Evolutionary conservation across 2,329 filamentous ascomycete genomes (phyloP), one percentile per base, ranked within the genome.

Genomic region (Xenoacremonium recifei): DNA sequence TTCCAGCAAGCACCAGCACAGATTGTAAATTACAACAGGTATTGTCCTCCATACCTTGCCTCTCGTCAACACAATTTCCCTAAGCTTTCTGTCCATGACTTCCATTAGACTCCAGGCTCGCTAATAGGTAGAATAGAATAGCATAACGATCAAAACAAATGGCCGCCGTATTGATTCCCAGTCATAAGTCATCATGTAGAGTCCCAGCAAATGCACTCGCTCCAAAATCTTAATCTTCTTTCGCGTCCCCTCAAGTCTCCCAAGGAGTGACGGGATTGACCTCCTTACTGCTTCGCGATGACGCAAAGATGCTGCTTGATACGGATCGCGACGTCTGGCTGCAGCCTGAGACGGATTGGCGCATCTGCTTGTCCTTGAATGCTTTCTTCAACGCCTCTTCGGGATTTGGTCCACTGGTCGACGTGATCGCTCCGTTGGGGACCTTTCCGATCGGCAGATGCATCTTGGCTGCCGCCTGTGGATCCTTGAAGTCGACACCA

Each of bases 381-480:
- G 61, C 63, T 48, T 62, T 66, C 43, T 57, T 60, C 11, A 65
- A 53, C 12, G 68, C 58, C 39, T 73, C 67, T 55, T 78, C 75
- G 3, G 74, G 69, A 15, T 66, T 65, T n/a, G 68, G 66, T 3
- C 73, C 70, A 13, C 65, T 62, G 18, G 66, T 68, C 15, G 72
- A 73, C 33, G 67, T 74, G 37, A 73, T 73, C 11, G 69, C 71
- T 17, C 69, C 63, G 6, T 59, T 54, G 7, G 74, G 74, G 21
- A 77, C 63, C 15, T 65, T 67, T 5, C 67, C 68, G 19, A 70
- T 63, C 1, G 73, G 71, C 3, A 71, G 51, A 38, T 75, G 69
- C 46, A 77, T 59, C 51, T 75, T 77, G 18, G 60, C 65, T 21
- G 63, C 68, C 9, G 70, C 70, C 13, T 58, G 56, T 4, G 72